A percentile compares a stretch with the other conserved stretches of the same genome.
Evolutionary conservation across 2,329 filamentous ascomycete species (phyloP).

Genomic region (Penicillium sp.): DNA sequence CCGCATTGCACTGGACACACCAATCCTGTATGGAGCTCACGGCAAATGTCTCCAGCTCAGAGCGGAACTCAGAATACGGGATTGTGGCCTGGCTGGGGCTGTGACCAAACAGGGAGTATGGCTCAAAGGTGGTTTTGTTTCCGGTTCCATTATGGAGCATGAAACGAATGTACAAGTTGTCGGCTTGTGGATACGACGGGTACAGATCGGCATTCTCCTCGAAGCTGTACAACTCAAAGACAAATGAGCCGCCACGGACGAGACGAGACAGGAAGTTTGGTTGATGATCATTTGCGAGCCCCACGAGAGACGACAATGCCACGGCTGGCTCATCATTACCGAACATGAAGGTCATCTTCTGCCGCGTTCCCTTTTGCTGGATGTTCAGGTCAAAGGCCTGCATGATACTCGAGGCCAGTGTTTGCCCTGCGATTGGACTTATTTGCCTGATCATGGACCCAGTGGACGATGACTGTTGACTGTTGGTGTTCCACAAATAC

Average conservation of each 20-base stretch:
- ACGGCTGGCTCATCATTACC: slow-evolving; percentile 53
- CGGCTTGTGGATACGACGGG: slow-evolving; percentile 41
- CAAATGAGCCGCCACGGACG: slow-evolving; percentile 50
- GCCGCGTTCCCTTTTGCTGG: slow-evolving; percentile 34
- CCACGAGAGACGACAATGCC: slow-evolving; percentile 52
- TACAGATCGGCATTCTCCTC: slow-evolving; percentile 29
- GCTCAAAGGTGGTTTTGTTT: slow-evolving; percentile 12
- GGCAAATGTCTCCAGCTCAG: slow-evolving; percentile 46
- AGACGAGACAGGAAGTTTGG: slow-evolving; percentile 53
- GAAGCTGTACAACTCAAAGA: slow-evolving; percentile 56
- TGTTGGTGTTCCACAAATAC: slow-evolving; percentile 51
- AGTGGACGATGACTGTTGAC: slow-evolving; percentile 43
- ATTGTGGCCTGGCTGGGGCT: slow-evolving; percentile 49
- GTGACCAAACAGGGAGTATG: slow-evolving; percentile 12
- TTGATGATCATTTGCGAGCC: slow-evolving; percentile 41
- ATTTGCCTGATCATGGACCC: slow-evolving; percentile 30
- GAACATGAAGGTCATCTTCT: slow-evolving; percentile 53
- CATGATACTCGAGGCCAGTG: slow-evolving; percentile 43
- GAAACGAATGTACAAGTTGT: slow-evolving; percentile 58
- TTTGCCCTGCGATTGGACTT: slow-evolving; percentile 46
- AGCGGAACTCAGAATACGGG: slow-evolving; percentile 53
- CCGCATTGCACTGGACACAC: slow-evolving; percentile 53
- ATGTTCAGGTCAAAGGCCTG: slow-evolving; percentile 43
- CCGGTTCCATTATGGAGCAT: slow-evolving; percentile 59
- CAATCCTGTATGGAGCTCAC: slow-evolving; percentile 52